Evolutionary conservation across 257 asterid genomes (phyloP), one percentile per base, ranked within the genome.

Genomic region (Leptodermis oblonga): DNA sequence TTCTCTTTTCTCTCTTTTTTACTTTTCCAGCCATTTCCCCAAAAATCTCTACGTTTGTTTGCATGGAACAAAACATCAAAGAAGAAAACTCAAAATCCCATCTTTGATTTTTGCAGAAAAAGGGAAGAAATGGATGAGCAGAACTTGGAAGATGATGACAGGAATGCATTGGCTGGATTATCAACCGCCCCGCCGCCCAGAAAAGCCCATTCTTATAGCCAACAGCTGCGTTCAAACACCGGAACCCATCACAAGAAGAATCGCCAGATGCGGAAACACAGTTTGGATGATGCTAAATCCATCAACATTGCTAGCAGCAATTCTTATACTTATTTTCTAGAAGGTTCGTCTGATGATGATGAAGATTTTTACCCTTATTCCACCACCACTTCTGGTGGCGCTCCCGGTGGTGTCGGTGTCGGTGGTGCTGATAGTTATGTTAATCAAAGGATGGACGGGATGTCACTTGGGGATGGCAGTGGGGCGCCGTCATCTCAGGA

Each of bases 351-450:
- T 1, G 73, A 65, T n/a, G 87, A 80, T 53, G 95, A 84, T 1
- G 91, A 82, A 3, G 88, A 78, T 9, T 82, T 83, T n/a, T 73
- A 79, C 68, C 91, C 96, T 0, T 81, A 80, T 70, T 84, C 96
- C n/a, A 83, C 92, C 25, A 46, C 72, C 0, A 65, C 68, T 36
- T 17, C 48, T 14, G 37, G 33, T 5, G 64, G 23, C 5, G 18
- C 52, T 83, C 92, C 60, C 95, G 86, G 90, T 55, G 59, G 43
- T 4, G 43, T 20, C 23, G 59, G 59, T 14, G 43, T 4, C 43
- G 43, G 43, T n/a, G 71, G 39, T 22, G 82, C 75, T 43, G 83
- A 72, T 13, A 55, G 4, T 1, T 48, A 70, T 9, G 9, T 42
- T 18, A 70, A 49, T 31, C 74, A 70, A 4, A 70, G 67, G 56